Base-by-base conservation (phyloP, 345 rosid species). In the Heritiera littoralis region DNA sequence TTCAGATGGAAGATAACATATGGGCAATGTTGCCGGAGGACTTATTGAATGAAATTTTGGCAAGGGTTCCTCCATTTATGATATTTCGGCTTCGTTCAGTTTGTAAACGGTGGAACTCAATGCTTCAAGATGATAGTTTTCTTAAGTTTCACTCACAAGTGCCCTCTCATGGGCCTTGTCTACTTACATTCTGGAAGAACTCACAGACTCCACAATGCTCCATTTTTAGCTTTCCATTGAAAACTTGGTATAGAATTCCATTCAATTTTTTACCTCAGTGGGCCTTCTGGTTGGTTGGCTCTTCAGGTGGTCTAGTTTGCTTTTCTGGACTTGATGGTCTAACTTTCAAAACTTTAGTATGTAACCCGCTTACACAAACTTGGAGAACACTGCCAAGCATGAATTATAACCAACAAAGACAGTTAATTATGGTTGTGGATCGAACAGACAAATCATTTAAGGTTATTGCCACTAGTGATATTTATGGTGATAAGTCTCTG, bases 21-120 rank as follows among this genome's bases (percentile, higher is more conserved):
- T 95, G 99, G 99, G 95, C 98, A 14, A 89, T 93, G 99, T 86
- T 94, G 82, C 99, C 99, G 0, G 99, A 93, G 83, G 99, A 95
- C 87, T 86, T 95, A 82, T 75, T 95, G 68, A 91, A 91, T 81
- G 97, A 95, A 86, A 91, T 95, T 81, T 81, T 95, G 77, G 96
- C 93, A 66, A 84, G 99, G 83, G 90, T 95, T 75, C 99, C 99
- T 66, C 98, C 99, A 0, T 95, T 93, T 81, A 89, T 92, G 93
- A 93, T 95, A 55, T 95, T 95, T 67, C 87, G 98, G 58, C 94
- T 95, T 59, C 93, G 98, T 28, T 91, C 95, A 1, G 97, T 92
- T 72, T 94, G 95, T 79, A 92, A 85, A 51, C 78, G 97, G 51
- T 95, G 99, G 99, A 93, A 93, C 75, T 93, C 88, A 0, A 93